Base-by-base conservation (phyloP, 805 yeast species). In the Metschnikowia amazonensis region DNA sequence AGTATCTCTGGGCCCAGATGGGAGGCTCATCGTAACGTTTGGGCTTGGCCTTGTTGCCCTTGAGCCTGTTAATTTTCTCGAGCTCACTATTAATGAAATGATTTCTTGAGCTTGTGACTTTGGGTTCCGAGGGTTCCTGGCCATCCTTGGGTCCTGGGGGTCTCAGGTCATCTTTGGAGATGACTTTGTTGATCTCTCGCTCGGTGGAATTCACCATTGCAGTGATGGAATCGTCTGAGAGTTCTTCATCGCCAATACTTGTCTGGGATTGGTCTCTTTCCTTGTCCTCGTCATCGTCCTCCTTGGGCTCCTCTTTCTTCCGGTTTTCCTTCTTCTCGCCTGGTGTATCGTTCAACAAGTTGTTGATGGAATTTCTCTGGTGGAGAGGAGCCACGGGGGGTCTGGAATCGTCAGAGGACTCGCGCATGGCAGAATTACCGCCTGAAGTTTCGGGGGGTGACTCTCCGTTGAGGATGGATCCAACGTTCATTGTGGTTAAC, bases 1-100 rank as follows among this genome's bases (percentile, higher is more conserved):
- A 65, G 82, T 85, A 87, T 56, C 81, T 84, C 51, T 75, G 83
- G 0, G 96, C 96, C 96, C 96, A 89, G 4, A 80, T 72, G 4
- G 96, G 96, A 3, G 86, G 86, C 37, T 66, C 70, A 11, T 64
- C 64, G 62, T 85, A 85, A 53, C 86, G 67, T 45, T 64, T 76
- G 1, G 94, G 90, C 63, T 83, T 82, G 3, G 53, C 46, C 6
- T 56, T 49, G 16, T 49, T 44, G 27, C 56, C 40, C 33, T 43
- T 53, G 42, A 61, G 52, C 46, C 55, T 52, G 45, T 57, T 52
- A 35, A 65, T 47, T 52, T 52, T 60, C 25, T 49, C 41, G 29
- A 67, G 50, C 57, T 70, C 68, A 55, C 39, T 36, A 38, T 39
- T 13, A 5, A 42, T 40, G 6, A 46, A n/a, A n/a, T n/a, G 14